Base-by-base conservation (phyloP, 169 alveolate genomes). In the Cryptosporidium felis region DNA sequence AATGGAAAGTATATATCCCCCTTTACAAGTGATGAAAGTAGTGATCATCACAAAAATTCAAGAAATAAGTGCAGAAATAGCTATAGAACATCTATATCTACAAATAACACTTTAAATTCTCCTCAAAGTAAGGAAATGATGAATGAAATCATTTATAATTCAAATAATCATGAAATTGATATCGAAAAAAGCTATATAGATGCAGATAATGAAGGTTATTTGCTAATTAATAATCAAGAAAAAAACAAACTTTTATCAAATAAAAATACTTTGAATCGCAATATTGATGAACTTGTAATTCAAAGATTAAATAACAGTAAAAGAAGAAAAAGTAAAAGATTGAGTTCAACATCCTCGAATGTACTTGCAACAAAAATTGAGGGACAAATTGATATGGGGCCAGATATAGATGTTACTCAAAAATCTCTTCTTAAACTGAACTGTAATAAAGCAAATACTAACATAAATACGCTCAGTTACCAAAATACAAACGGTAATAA, bases 81-180 rank as follows among this genome's bases (percentile, higher is more conserved):
- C 40, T 40, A 61, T 6, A 74, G 85, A 40, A 10, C 62, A 21
- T 74, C 85, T 18, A 26, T 74, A 30, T 74, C 85, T 16, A 74
- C 85, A 30, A 74, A 74, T 38, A 53, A 74, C 41, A 74, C 85
- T 36, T 49, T 74, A 16, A 74, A 44, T 18, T 74, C 85, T 23
- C 85, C 85, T 53, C 36, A 44, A 49, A 74, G 85, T 32, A 74
- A 23, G 4, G 62, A 47, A 47, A 16, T 65, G 2, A 44, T 65
- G 3, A 38, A 32, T 2, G 81, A 65, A 30, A 65, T 65, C 44
- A 44, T 65, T 23, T 42, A 45, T 23, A 38, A 47, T 47, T 44
- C 53, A 3, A 41, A n/a, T 10, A 62, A 42, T 14, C 18, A 62
- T 62, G 14, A 18, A 21, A n/a, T 40, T 18, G 56, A 62, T 46